Base-by-base conservation (phyloP, 2,329 filamentous ascomycete species). In the Aureobasidium namibiae region DNA sequence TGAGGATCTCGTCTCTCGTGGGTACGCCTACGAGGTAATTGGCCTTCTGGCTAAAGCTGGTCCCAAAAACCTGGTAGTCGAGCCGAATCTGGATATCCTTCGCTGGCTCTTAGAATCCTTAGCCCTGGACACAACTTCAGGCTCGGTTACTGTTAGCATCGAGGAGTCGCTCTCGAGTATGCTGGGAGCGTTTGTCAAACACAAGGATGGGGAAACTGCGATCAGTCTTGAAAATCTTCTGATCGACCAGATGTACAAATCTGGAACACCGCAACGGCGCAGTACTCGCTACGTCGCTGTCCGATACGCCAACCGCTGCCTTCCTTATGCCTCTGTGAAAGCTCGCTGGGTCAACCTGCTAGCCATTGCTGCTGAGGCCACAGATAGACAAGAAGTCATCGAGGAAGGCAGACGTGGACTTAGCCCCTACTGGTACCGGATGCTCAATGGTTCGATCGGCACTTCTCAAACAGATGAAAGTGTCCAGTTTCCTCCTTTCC, bases 321-420 rank as follows among this genome's bases (percentile, higher is more conserved):
- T 99, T 5, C 83, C 87, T 0, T 96, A 90, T 66, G 80, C 80
- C 21, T 90, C 96, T 67, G 80, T 90, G 10, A 78, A 87, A 38
- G 94, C 85, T 26, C 83, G 94, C 50, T 96, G 90, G 89, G 88
- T 96, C 48, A 85, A 96, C 70, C 82, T 97, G 16, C 79, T 96
- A 52, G 92, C 92, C 8, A 77, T 94, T 9, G 84, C 83, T 16
- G 85, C 85, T 13, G 80, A 80, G 3, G 72, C 76, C 2, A 81
- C 84, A 53, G 88, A 92, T 69, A 83, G 88, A 46, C 87, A 86
- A 61, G 92, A 97, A 68, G 85, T 97, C 3, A 74, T 89, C 1
- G 94, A 99, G 69, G 92, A 97, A 74, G 94, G 91, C 1, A 86
- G 84, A 62, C 92, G 90, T 71, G 94, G 94, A 0, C 79, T 96